Evolutionary conservation across 306 rosid genomes (phyloP), one percentile per base, ranked within the genome.

Genomic region (Abrus precatorius): DNA sequence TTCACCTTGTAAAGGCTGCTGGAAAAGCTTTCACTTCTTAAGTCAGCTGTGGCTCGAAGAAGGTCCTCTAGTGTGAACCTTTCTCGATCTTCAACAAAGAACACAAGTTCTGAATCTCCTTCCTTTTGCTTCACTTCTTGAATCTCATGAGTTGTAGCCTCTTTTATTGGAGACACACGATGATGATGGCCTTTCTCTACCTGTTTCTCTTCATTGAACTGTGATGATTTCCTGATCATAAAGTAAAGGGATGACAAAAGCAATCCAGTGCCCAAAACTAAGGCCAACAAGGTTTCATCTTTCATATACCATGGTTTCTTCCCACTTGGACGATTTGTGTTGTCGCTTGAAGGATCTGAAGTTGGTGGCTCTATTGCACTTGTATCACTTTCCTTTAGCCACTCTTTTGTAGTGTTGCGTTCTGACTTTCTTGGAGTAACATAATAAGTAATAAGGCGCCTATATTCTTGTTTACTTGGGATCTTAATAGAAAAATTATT

Each of bases 1-100:
- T 64, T 80, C 29, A 92, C 92, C 85, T 89, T 89, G 82, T 86
- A 92, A 56, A 94, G 94, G 77, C 87, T 89, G 80, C 94, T 89
- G 69, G 89, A 79, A 53, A 85, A 65, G 71, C 83, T 81, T 55
- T 88, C 89, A 40, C 84, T 90, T 82, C 87, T 80, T 80, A 92
- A 86, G 29, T 92, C 90, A 59, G 92, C 91, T 7, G 79, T 75
- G 60, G 97, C 95, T 81, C 82, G 84, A 64, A 88, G 90, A 8
- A 90, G 84, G 6, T 94, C 97, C 71, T 89, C 94, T 50, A 94
- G 29, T 44, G 80, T 83, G 84, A 94, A 94, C 68, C 86, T 88
- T 9, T 92, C 91, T 10, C 87, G 76, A 79, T 88, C 86, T 67
- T 83, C 91, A 56, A 90, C 93, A 62, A 92, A 92, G 84, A 92